Percentiles rank a stretch among this genome's conserved stretches.
These are phyloP conservation scores for Hanseniaspora lindneri DNA, from an alignment of 805 yeast genomes.

Conservation along the genomic window DNA sequence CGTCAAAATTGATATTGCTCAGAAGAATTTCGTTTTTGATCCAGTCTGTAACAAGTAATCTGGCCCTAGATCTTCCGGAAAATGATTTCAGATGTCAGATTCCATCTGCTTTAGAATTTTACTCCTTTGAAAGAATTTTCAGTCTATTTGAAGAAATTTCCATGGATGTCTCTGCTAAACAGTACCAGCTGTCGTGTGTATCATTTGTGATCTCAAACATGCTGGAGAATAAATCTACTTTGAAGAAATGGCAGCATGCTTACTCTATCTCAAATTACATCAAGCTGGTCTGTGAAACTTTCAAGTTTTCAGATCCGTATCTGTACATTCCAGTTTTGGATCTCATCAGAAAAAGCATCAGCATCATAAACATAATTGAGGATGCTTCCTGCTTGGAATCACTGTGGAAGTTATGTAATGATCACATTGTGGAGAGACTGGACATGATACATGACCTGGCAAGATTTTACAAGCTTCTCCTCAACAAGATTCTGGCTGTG, in stretches of 20 bases:
- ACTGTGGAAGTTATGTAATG: conserved; percentile 18
- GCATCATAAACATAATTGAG: conserved; percentile 18
- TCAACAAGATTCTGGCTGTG: conserved; percentile 23
- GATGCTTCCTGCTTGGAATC: conserved; percentile 17
- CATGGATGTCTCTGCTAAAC: not conserved
- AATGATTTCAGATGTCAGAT: conserved; percentile 2
- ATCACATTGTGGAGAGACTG: conserved; percentile 9
- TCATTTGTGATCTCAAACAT: conserved; percentile 7
- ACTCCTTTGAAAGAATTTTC: conserved; percentile 24
- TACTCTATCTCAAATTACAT: conserved; percentile 18
- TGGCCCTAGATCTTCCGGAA: not conserved
- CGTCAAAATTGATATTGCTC: conserved; percentile 25
- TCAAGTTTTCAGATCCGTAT: conserved; percentile 24
- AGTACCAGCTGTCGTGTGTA: not conserved
- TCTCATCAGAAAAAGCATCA: conserved; percentile 24
- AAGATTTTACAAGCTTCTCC: conserved; percentile 21
- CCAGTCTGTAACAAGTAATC: conserved; percentile 7
- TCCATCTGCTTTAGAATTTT: conserved; percentile 3
- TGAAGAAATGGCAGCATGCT: conserved; percentile 16
- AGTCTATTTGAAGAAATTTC: conserved; percentile 20
- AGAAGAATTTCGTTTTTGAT: conserved; percentile 21
- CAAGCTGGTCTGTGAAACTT: conserved; percentile 16
- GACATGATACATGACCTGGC: conserved; percentile 17
- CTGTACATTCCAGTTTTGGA: conserved; percentile 28
- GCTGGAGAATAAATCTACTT: conserved; percentile 17